These are phyloP conservation scores for Ligustrum vulgare DNA, from an alignment of 257 asterid species.

Conservation along the genomic window DNA sequence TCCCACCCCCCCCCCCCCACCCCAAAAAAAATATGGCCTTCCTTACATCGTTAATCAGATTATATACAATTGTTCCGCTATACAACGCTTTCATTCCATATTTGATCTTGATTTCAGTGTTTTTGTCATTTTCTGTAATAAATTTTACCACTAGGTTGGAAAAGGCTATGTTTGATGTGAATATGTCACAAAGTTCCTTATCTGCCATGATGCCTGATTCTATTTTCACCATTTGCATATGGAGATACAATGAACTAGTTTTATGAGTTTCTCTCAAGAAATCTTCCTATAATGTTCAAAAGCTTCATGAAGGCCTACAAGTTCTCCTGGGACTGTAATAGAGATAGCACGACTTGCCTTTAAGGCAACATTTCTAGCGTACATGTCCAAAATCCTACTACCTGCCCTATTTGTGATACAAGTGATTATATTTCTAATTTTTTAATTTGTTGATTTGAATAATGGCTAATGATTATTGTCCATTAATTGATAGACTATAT, in stretches of 20 bases:
- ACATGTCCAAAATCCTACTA: too few relatives aligned
- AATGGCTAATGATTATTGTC: too few relatives aligned
- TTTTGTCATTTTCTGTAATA: conserved; percentile 41
- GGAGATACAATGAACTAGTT: conserved; percentile 58
- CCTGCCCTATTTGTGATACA: too few relatives aligned
- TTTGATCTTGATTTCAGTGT: conserved; percentile 36
- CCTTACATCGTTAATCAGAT: conserved; percentile 44
- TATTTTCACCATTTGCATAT: conserved; percentile 43
- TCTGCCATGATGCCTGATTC: conserved; percentile 45
- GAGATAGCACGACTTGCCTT: conserved; percentile 56
- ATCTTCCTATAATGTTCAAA: conserved; percentile 54
- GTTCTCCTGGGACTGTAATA: conserved; percentile 70
- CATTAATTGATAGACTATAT: too few relatives aligned
- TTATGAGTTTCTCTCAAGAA: conserved; percentile 57
- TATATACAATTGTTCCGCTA: conserved; percentile 51
- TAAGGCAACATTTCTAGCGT: conserved; percentile 34
- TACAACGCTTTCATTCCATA: conserved; percentile 44
- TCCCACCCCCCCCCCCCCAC: too few relatives aligned
- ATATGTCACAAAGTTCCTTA: conserved; percentile 49
- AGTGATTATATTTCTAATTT: too few relatives aligned
- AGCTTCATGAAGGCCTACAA: conserved; percentile 57
- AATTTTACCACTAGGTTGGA: conserved; percentile 46
- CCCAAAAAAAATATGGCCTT: too few relatives aligned
- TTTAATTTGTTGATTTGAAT: too few relatives aligned
- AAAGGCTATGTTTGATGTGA: conserved; percentile 48